phyloP scores from a whole-genome alignment of 1,284 basidiomycete genomes.

The Irpex sp. region DNA sequence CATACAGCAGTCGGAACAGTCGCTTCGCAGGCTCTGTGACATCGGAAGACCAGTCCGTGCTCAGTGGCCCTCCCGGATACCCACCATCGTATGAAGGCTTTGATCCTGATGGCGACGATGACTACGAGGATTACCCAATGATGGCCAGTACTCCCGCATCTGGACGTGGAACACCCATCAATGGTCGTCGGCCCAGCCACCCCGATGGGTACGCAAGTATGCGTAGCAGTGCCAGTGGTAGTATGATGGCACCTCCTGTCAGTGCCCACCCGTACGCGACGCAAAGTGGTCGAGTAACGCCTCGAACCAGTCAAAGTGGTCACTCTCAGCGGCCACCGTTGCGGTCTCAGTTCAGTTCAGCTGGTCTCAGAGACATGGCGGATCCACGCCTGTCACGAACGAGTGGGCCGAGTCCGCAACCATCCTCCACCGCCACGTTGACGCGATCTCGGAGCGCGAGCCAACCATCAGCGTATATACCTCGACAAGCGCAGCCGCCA shows the following conservation, averaged over 20 bases:
- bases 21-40: slow-evolving; percentile 23
- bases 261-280: slow-evolving; percentile 10
- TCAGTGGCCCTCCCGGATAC: slow-evolving; percentile 51
- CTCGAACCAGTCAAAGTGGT: slow-evolving; percentile 45
- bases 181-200: slow-evolving; percentile 50
- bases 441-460: slow-evolving; percentile 70
- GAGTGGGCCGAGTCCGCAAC: slow-evolving; percentile 21
- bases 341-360: slow-evolving; percentile 71
- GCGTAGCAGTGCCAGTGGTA: slow-evolving; percentile 20
- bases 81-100: slow-evolving; percentile 58
- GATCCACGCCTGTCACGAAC: slow-evolving; percentile 41
- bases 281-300: slow-evolving; percentile 34
- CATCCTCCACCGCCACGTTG: slow-evolving; percentile 20
- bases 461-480: slow-evolving; percentile 67
- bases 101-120: slow-evolving; percentile 65
- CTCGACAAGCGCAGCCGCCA: slow-evolving; percentile 39
- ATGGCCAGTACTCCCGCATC: slow-evolving; percentile 45
- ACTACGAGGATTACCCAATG: slow-evolving; percentile 68
- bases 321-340: slow-evolving; percentile 45
- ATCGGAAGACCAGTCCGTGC: slow-evolving; percentile 20
- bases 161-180: slow-evolving; percentile 69
- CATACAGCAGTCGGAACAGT: slow-evolving; percentile 33
- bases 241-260: slow-evolving; percentile 16
- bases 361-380: slow-evolving; percentile 42
- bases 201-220: slow-evolving; percentile 35